phyloP scores from a whole-genome alignment of 257 asterid genomes.

The Solanum sejunctum region DNA sequence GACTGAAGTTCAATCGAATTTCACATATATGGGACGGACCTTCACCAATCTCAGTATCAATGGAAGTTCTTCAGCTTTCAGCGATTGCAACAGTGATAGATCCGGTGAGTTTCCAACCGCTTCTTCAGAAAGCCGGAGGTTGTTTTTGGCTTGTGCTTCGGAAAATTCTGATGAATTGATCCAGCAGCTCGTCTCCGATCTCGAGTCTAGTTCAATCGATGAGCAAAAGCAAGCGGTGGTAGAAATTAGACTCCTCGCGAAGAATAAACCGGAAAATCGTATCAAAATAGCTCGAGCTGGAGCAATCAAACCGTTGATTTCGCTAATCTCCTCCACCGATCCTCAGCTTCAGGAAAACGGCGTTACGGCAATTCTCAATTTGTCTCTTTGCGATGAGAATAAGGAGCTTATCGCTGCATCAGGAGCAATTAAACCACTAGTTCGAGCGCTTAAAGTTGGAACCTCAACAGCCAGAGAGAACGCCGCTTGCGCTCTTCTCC shows the following conservation, averaged over 20 bases:
- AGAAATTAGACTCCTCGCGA: slow-evolving; percentile 79
- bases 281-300: slow-evolving; percentile 79
- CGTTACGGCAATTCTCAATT: slow-evolving; percentile 75
- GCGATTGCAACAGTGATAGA: slow-evolving; percentile 91
- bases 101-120: slow-evolving; percentile 83
- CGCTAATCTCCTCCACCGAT: slow-evolving; percentile 51
- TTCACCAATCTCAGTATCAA: slow-evolving; percentile 38
- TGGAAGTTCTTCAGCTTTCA: slow-evolving; percentile 67
- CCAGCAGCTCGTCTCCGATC: slow-evolving; percentile 56
- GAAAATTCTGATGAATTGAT: slow-evolving; percentile 67
- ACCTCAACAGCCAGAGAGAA: slow-evolving; percentile 64
- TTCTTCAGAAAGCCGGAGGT: slow-evolving; percentile 57
- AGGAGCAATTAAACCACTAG: slow-evolving; percentile 74
- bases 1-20: slow-evolving; percentile 30
- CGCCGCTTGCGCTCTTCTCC: slow-evolving; percentile 87
- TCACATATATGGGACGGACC: slow-evolving; percentile 53
- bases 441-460: slow-evolving; percentile 55
- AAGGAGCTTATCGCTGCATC: slow-evolving; percentile 54
- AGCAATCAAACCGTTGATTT: slow-evolving; percentile 63
- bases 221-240: slow-evolving; percentile 73
- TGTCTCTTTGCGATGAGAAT: slow-evolving; percentile 89
- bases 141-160: slow-evolving; percentile 53
- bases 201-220: slow-evolving; percentile 37
- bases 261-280: slow-evolving; percentile 75
- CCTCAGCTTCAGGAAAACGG: slow-evolving; percentile 82